Evolutionary conservation across 805 yeast species (phyloP).

Genomic region (Pichia manshurica): DNA sequence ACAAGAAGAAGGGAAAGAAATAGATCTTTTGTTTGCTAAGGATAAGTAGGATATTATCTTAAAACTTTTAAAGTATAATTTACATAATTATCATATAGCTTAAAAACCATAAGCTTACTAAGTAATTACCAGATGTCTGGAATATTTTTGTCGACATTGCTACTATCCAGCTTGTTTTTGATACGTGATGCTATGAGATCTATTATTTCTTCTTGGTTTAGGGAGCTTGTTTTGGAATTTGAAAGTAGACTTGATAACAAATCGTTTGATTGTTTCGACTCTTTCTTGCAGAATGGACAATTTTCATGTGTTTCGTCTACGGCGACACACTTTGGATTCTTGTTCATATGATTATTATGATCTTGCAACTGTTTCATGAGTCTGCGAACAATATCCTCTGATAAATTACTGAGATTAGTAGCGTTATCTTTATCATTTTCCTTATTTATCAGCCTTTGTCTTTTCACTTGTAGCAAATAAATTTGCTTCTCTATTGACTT

Average conservation of each 20-base stretch:
- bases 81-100: too few species aligned
- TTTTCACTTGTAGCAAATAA: slow-evolving; percentile 7
- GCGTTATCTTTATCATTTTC: background rate
- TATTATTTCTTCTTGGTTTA: slow-evolving; percentile 4
- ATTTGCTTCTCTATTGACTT: slow-evolving; percentile 12
- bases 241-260: background rate
- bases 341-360: slow-evolving; percentile 1
- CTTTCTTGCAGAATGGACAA: slow-evolving; percentile 11
- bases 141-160: background rate
- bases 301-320: background rate
- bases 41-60: too few species aligned
- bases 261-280: slow-evolving; percentile 1
- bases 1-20: slow-evolving; percentile 24
- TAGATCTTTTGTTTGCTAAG: background rate
- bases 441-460: slow-evolving; percentile 3
- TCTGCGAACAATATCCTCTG: slow-evolving; percentile 8
- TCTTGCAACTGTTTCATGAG: slow-evolving; percentile 3
- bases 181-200: slow-evolving; percentile 9
- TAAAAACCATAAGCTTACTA: too few species aligned
- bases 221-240: background rate
- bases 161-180: slow-evolving; percentile 3
- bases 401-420: slow-evolving; percentile 2
- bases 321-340: background rate
- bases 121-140: slow-evolving; percentile 10
- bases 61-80: too few species aligned